These are phyloP conservation scores for Apiospora saccharicola DNA, from an alignment of 2,329 filamentous ascomycete genomes.

Conservation along the genomic window DNA sequence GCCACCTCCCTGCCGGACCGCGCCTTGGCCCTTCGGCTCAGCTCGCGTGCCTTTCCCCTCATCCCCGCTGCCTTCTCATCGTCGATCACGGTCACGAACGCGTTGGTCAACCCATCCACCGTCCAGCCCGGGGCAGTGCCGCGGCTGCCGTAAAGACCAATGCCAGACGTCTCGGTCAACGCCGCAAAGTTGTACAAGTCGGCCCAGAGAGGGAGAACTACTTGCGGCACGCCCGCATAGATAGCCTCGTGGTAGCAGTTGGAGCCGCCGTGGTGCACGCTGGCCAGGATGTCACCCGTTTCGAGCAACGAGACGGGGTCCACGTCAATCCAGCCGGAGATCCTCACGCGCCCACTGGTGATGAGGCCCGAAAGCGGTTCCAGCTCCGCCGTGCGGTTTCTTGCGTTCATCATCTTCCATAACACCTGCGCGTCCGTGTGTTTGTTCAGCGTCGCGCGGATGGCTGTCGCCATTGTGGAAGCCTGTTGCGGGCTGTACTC, in stretches of 20 bases:
- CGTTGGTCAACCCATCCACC: not conserved
- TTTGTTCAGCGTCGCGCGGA: not conserved
- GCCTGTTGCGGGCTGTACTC: not conserved
- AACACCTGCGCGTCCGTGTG: not conserved
- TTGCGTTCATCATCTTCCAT: not conserved
- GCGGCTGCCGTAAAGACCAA: not conserved
- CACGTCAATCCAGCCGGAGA: not conserved
- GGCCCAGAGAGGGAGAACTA: not conserved
- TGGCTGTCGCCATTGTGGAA: not conserved
- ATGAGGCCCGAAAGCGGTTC: not conserved
- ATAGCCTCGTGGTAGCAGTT: conserved; percentile 18
- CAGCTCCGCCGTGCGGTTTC: not conserved
- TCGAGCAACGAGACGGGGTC: not conserved
- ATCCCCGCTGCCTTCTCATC: not conserved
- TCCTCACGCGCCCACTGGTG: not conserved
- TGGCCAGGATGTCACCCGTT: not conserved
- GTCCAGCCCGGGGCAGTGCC: not conserved
- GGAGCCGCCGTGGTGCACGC: conserved; percentile 5
- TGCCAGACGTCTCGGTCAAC: not conserved
- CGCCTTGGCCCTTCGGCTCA: not conserved
- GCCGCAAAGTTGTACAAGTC: conserved; percentile 9
- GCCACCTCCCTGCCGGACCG: not conserved
- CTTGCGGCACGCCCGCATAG: conserved; percentile 1
- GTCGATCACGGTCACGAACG: not conserved
- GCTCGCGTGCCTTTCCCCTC: not conserved